Base-by-base conservation (phyloP, 2,329 filamentous ascomycete species). In the Coleophoma crateriformis region DNA sequence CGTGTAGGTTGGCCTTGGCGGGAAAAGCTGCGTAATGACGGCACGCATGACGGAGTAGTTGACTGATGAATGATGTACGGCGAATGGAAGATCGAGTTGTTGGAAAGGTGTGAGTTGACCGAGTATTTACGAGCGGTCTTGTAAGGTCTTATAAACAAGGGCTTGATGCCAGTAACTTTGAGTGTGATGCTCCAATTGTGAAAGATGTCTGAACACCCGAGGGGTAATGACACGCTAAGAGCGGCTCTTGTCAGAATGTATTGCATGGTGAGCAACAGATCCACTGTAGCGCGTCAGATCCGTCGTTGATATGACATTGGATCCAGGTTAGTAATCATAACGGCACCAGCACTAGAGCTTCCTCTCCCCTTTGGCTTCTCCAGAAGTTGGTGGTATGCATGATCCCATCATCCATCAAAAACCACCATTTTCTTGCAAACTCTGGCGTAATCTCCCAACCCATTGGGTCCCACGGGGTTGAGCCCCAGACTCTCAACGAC, bases 1-100 rank as follows among this genome's bases (percentile, higher is more conserved):
- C 4, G 71, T 74, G 46, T 75, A 67, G 1, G 61, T 57, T 7
- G 73, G 72, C 13, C 52, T 53, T 7, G 67, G 64, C 6, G 65
- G 65, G 47, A 64, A 67, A 7, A 59, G n/a, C 27, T 44, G 41
- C n/a, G 41, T 44, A 15, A 32, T 32, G 12, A 44, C 2, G 27
- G 12, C 33, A 3, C 15, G 13, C 33, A 37, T 37, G 35, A 19
- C 20, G 17, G 14, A 38, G 8, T 38, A 38, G 7, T 14, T 38
- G 35, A 38, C 2, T n/a, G 35, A 7, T 38, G 27, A 10, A 27
- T 27, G 8, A 27, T 27, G 6, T 7, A 27, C 5, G 5, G 27
- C 27, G 27, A 27, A 27, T 27, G 27, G 27, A 27, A 27, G 27
- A 27, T 27, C 8, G 3, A 10, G 6, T 27, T 27, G 7, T 27